Percentiles rank a stretch among this genome's conserved stretches.
Evolutionary conservation across 164 flowering plant genomes (phyloP).

Genomic region (Taxillus chinensis): DNA sequence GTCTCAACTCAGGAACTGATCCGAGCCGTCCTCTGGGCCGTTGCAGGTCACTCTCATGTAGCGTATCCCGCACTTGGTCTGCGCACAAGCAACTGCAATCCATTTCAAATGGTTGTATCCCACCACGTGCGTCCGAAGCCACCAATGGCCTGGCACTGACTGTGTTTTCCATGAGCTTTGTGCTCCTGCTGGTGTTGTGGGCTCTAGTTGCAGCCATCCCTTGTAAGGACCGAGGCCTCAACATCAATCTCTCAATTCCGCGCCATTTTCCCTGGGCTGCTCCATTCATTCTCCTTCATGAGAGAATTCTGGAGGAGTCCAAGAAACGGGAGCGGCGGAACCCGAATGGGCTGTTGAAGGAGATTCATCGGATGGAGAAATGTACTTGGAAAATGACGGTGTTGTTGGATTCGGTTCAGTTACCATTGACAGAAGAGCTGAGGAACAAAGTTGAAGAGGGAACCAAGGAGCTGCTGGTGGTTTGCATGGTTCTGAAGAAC

Average conservation of each 20-base stretch:
- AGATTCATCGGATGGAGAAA: slow-evolving; percentile 70
- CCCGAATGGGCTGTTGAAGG: slow-evolving; percentile 64
- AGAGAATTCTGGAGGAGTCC: slow-evolving; percentile 68
- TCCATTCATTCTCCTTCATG: slow-evolving; percentile 57
- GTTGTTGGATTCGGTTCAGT: slow-evolving; percentile 49
- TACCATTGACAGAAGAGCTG: slow-evolving; percentile 53
- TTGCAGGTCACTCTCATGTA: slow-evolving; percentile 80
- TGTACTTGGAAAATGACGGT: slow-evolving; percentile 45
- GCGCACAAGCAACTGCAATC: slow-evolving; percentile 82
- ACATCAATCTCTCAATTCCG: slow-evolving; percentile 52
- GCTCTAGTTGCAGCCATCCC: slow-evolving; percentile 91
- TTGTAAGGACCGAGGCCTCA: slow-evolving; percentile 90
- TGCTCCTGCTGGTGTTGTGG: slow-evolving; percentile 81
- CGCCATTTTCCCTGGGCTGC: slow-evolving; percentile 61
- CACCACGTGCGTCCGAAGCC: slow-evolving; percentile 60
- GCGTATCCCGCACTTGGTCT: slow-evolving; percentile 87
- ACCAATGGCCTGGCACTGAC: slow-evolving; percentile 53
- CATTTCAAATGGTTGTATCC: slow-evolving; percentile 46
- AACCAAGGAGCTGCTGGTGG: slow-evolving; percentile 37
- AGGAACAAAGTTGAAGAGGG: slow-evolving; percentile 47
- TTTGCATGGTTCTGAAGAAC: slow-evolving; percentile 38
- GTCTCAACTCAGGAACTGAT: slow-evolving; percentile 26
- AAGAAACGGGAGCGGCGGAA: slow-evolving; percentile 68
- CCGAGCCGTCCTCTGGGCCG: slow-evolving; percentile 24
- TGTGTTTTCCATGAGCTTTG: slow-evolving; percentile 58